Percentiles rank a stretch among this genome's conserved stretches.
These are phyloP conservation scores for Aphanomyces invadans DNA, from an alignment of 352 stramenopile species.

Conservation along the genomic window DNA sequence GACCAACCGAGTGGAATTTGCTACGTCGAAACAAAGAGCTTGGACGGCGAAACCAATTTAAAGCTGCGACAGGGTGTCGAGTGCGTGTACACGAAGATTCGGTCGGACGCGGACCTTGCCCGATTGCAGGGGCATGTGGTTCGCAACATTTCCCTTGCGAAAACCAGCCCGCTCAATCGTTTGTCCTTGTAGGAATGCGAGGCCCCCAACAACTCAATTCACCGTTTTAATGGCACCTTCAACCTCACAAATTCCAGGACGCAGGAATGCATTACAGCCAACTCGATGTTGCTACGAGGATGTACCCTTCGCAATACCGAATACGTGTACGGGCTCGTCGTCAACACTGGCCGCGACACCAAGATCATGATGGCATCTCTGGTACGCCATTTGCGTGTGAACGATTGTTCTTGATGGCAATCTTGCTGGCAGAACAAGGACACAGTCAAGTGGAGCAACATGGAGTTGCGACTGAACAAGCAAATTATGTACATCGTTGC, in stretches of 20 bases:
- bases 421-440: not conserved
- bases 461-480: constrained; percentile 69
- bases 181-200: constrained; percentile 39
- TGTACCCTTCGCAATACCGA: constrained; percentile 87
- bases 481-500: constrained; percentile 81
- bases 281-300: constrained; percentile 78
- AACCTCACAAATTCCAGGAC: constrained; percentile 41
- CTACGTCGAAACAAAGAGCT: constrained; percentile 89
- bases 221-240: constrained; percentile 86
- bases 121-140: constrained; percentile 53
- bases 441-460: constrained; percentile 83
- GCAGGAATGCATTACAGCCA: constrained; percentile 70
- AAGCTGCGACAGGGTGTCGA: constrained; percentile 84
- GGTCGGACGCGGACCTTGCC: constrained; percentile 40
- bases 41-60: constrained; percentile 92
- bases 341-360: constrained; percentile 87
- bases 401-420: not conserved
- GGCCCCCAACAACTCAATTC: constrained; percentile 85
- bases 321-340: constrained; percentile 84
- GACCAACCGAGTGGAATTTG: constrained; percentile 67
- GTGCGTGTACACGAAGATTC: constrained; percentile 58
- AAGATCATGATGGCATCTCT: constrained; percentile 88
- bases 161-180: not conserved
- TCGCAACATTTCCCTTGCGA: not conserved
- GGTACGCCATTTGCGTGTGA: constrained; percentile 28